Conservation (phyloP, 768 basidiomycete genomes). For the Cystobasidiopsis lactophilus region DNA sequence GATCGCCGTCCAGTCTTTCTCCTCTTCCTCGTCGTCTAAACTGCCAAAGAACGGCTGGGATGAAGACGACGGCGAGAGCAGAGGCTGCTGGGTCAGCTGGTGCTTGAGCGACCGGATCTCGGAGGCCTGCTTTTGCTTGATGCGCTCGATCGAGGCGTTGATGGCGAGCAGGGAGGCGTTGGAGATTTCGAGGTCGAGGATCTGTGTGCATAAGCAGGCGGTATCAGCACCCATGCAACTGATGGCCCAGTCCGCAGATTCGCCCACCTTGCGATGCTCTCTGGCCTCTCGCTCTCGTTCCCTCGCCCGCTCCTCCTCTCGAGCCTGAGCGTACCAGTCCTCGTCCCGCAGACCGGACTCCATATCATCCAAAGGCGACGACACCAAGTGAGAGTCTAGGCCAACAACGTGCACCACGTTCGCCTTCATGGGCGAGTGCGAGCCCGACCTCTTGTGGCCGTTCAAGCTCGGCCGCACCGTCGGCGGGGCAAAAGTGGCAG, state of each 20-base stretch:
- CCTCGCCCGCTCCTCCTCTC: background rate
- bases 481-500: too few species aligned
- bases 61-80: slow-evolving; percentile 28
- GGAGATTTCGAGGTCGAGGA: slow-evolving; percentile 76
- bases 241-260: background rate
- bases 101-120: slow-evolving; percentile 70
- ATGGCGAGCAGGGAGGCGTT: slow-evolving; percentile 67
- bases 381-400: too few species aligned
- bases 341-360: too few species aligned
- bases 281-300: background rate
- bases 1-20: slow-evolving; percentile 25
- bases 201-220: slow-evolving; percentile 30
- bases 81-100: slow-evolving; percentile 41
- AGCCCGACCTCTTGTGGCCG: too few species aligned
- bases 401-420: too few species aligned
- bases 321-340: background rate
- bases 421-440: too few species aligned
- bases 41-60: slow-evolving; percentile 24
- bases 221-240: background rate
- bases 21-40: slow-evolving; percentile 27
- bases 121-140: slow-evolving; percentile 53
- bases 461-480: too few species aligned
- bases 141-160: slow-evolving; percentile 57
- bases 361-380: too few species aligned
- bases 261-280: background rate